Evolutionary conservation across 2,329 filamentous ascomycete species (phyloP).

Genomic region (Apiospora pterosperma): DNA sequence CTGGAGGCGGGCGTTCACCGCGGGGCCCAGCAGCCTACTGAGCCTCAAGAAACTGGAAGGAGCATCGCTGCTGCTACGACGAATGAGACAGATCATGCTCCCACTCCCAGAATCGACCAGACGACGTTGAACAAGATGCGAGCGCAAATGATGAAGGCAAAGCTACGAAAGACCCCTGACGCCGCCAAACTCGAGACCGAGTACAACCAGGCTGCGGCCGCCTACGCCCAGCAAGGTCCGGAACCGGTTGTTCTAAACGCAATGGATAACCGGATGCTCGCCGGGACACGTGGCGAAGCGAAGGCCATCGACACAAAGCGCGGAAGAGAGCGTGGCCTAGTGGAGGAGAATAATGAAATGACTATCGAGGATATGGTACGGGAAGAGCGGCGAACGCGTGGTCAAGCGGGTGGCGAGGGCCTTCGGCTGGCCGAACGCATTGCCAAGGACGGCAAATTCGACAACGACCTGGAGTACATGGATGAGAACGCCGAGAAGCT

Average conservation of each 20-base stretch:
- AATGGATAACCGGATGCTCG: conserved; percentile 87
- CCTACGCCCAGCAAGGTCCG: conserved; percentile 52
- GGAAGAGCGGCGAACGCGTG: conserved; percentile 83
- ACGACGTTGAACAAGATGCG: conserved; percentile 85
- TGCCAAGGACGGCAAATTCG: conserved; percentile 86
- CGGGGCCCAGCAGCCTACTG: conserved; percentile 29
- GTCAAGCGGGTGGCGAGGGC: conserved; percentile 75
- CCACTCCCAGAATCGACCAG: conserved; percentile 61
- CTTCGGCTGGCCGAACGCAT: conserved; percentile 86
- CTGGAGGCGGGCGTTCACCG: conserved; percentile 49
- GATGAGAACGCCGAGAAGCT: conserved; percentile 94
- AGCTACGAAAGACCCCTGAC: conserved; percentile 74
- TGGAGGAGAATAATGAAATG: conserved; percentile 95
- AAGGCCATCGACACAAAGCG: conserved; percentile 75
- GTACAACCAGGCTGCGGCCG: conserved; percentile 73
- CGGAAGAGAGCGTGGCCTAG: conserved; percentile 77
- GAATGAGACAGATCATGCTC: conserved; percentile 8
- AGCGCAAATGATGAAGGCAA: conserved; percentile 94
- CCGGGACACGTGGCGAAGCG: conserved; percentile 70
- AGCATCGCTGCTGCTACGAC: conserved; percentile 42
- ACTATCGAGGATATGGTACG: conserved; percentile 94
- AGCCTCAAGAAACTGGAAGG: conserved; percentile 55
- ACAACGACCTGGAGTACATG: conserved; percentile 92
- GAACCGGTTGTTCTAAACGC: conserved; percentile 78
- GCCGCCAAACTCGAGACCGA: conserved; percentile 74